A percentile compares a stretch with the other conserved stretches of the same genome.
These are phyloP conservation scores for Pseudevernia furfuracea DNA, from an alignment of 495 filamentous ascomycete genomes.

Conservation along the genomic window DNA sequence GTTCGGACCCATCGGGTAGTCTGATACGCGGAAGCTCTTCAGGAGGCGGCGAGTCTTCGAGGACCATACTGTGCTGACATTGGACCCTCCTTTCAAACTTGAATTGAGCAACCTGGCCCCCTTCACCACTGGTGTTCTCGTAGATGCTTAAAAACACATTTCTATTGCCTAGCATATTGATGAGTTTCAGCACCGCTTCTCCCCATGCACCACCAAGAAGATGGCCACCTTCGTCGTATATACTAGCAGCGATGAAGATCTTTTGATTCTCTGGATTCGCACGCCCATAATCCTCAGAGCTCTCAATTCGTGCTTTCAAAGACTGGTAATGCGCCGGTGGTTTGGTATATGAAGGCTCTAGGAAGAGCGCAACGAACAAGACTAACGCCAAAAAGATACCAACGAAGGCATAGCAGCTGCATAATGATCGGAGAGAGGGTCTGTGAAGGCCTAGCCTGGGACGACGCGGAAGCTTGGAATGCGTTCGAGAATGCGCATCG, in stretches of 20 bases:
- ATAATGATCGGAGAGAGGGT: slow-evolving; percentile 41
- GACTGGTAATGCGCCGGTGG: slow-evolving; percentile 43
- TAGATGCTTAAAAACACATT: slow-evolving; percentile 52
- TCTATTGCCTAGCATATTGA: slow-evolving; percentile 50
- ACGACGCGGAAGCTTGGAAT: slow-evolving; percentile 7
- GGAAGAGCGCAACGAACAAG: slow-evolving; percentile 40
- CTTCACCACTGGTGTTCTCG: slow-evolving; percentile 60
- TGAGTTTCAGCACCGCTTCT: slow-evolving; percentile 49
- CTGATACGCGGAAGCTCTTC: slow-evolving; percentile 47
- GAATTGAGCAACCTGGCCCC: slow-evolving; percentile 38
- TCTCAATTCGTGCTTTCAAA: slow-evolving; percentile 34
- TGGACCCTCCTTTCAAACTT: slow-evolving; percentile 37
- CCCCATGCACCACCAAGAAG: slow-evolving; percentile 64
- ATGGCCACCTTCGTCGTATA: slow-evolving; percentile 55
- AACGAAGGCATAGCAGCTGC: slow-evolving; percentile 50
- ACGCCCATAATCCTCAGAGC: slow-evolving; percentile 41
- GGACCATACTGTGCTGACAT: slow-evolving; percentile 49
- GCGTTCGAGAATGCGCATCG: neutral
- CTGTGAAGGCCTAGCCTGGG: slow-evolving; percentile 8
- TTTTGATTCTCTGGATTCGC: slow-evolving; percentile 59
- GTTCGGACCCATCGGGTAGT: slow-evolving; percentile 52
- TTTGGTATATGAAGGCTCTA: slow-evolving; percentile 54
- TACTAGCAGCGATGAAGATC: slow-evolving; percentile 67
- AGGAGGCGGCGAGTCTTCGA: slow-evolving; percentile 46
- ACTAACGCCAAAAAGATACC: slow-evolving; percentile 55